A percentile compares a stretch with the other conserved stretches of the same genome.
Conservation (phyloP, 345 rosid species). For the Acer saccharum region DNA sequence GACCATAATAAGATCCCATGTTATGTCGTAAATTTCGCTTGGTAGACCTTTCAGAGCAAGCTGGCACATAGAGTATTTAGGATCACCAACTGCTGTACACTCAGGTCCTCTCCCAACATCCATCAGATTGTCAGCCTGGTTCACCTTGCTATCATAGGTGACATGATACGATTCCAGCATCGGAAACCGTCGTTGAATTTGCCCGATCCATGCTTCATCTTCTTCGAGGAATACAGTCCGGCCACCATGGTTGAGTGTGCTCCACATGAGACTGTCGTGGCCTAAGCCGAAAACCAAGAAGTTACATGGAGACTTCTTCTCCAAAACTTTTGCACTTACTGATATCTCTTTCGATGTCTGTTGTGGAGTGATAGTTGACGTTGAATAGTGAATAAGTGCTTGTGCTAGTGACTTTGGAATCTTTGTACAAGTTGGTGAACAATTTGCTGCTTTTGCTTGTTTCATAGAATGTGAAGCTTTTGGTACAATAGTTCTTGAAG, state of each 20-base stretch:
- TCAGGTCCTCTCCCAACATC: conserved; percentile 74
- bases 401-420: conserved; percentile 64
- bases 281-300: conserved; percentile 93
- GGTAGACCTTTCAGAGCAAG: conserved; percentile 87
- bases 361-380: conserved; percentile 84
- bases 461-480: not conserved
- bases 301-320: conserved; percentile 79
- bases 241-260: conserved; percentile 85
- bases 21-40: conserved; percentile 61
- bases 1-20: conserved; percentile 90
- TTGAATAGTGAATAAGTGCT: conserved; percentile 76
- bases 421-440: conserved; percentile 50
- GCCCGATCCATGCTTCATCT: conserved; percentile 83
- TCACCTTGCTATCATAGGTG: conserved; percentile 72
- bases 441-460: conserved; percentile 20
- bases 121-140: conserved; percentile 63
- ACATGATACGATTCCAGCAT: conserved; percentile 77
- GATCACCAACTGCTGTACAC: conserved; percentile 68
- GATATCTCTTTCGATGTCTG: conserved; percentile 77
- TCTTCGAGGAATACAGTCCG: conserved; percentile 83
- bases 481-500: not conserved
- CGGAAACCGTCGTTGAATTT: conserved; percentile 63
- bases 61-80: conserved; percentile 72
- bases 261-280: conserved; percentile 94
- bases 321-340: conserved; percentile 56